These are phyloP conservation scores for Ophiobolus disseminans DNA, from an alignment of 2,329 filamentous ascomycete genomes.

Conservation along the genomic window DNA sequence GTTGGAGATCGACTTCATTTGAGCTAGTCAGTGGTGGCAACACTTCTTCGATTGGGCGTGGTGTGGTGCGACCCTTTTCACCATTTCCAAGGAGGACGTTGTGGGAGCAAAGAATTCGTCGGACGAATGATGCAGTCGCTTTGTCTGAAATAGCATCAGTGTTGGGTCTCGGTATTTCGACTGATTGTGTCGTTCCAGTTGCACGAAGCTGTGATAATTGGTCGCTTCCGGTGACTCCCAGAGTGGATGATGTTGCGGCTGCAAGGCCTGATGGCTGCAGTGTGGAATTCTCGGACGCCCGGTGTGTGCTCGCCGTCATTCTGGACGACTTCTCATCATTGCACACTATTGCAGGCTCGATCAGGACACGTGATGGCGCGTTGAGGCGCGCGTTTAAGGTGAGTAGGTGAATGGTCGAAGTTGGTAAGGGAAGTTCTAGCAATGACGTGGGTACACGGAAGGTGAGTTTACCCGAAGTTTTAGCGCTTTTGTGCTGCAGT, in stretches of 20 bases:
- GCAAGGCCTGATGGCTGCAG: constrained; percentile 30
- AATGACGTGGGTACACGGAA: constrained; percentile 23
- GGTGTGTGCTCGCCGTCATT: constrained; percentile 39
- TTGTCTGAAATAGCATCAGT: constrained; percentile 69
- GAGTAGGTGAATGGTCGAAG: constrained; percentile 3
- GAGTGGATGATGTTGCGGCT: constrained; percentile 18
- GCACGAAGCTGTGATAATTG: constrained; percentile 23
- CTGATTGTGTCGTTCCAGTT: constrained; percentile 20
- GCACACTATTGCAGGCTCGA: constrained; percentile 17
- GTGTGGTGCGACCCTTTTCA: constrained; percentile 64
- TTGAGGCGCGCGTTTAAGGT: constrained; percentile 11
- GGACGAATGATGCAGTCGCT: constrained; percentile 81
- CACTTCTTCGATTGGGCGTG: constrained; percentile 76
- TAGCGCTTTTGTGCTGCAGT: constrained; percentile 14
- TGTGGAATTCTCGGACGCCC: constrained; percentile 27
- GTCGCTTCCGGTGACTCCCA: constrained; percentile 16
- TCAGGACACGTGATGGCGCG: constrained; percentile 19
- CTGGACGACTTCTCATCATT: constrained; percentile 25
- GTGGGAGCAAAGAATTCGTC: constrained; percentile 82
- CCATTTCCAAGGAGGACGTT: constrained; percentile 55
- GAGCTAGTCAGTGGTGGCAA: constrained; percentile 92
- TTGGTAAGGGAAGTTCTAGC: not conserved
- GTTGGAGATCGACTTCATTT: constrained; percentile 89
- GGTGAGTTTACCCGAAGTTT: constrained; percentile 25
- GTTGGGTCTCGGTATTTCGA: constrained; percentile 34